Conservation (phyloP, 805 yeast genomes). For the Kluyveromyces siamensis region DNA sequence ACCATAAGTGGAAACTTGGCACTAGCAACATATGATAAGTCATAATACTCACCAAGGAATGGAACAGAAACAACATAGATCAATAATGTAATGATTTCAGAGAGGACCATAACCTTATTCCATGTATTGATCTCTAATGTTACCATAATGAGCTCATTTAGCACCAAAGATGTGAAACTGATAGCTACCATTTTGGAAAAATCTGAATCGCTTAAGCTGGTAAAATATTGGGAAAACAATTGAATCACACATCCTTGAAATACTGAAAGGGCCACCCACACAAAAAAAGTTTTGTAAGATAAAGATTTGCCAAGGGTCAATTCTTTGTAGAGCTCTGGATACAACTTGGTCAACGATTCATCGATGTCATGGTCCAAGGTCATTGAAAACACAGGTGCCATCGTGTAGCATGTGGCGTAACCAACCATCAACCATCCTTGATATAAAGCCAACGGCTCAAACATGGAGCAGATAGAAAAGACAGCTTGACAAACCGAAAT, state of each 20-base stretch:
- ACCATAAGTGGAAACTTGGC: conserved; percentile 62
- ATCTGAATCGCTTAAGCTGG: conserved; percentile 44
- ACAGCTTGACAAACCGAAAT: conserved; percentile 94
- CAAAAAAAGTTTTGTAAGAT: conserved; percentile 78
- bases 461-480: conserved; percentile 73
- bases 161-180: conserved; percentile 67
- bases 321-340: conserved; percentile 93
- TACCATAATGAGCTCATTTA: conserved; percentile 90
- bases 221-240: conserved; percentile 66
- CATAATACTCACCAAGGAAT: conserved; percentile 78
- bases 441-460: conserved; percentile 89
- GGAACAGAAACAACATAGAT: conserved; percentile 73
- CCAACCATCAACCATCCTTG: conserved; percentile 99
- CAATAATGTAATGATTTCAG: conserved; percentile 62
- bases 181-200: conserved; percentile 78
- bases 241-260: conserved; percentile 88
- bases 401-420: conserved; percentile 91
- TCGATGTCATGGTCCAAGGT: conserved; percentile 88
- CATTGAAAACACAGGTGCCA: conserved; percentile 95
- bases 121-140: conserved; percentile 89
- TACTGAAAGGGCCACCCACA: conserved; percentile 84
- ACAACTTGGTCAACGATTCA: conserved; percentile 77
- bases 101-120: conserved; percentile 66
- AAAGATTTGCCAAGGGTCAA: conserved; percentile 80
- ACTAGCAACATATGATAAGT: conserved; percentile 51